These are phyloP conservation scores for Leccinellum luteum DNA, from an alignment of 768 basidiomycete genomes.

Conservation along the genomic window DNA sequence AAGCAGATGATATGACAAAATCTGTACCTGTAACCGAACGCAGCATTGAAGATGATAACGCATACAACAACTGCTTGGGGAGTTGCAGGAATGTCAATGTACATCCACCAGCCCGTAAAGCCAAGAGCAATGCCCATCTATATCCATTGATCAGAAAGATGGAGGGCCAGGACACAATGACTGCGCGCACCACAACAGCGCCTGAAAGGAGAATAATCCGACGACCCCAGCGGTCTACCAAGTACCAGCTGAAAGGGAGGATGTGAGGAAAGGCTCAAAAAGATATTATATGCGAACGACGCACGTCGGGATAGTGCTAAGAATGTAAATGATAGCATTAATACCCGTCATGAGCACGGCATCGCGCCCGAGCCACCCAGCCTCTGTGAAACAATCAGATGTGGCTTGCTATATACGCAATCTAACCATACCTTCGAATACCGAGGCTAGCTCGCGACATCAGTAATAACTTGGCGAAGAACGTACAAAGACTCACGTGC, in stretches of 20 bases:
- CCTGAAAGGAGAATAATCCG: slow-evolving; percentile 85
- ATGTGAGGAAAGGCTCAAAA: slow-evolving; percentile 3
- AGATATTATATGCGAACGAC: slow-evolving; percentile 25
- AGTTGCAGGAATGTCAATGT: slow-evolving; percentile 80
- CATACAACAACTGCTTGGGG: slow-evolving; percentile 85
- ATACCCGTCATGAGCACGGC: slow-evolving; percentile 96
- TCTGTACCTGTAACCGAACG: slow-evolving; percentile 79
- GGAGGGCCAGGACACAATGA: not conserved
- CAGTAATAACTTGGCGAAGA: slow-evolving; percentile 2
- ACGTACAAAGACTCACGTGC: slow-evolving; percentile 59
- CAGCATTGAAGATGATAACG: slow-evolving; percentile 91
- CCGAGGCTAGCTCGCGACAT: slow-evolving; percentile 54
- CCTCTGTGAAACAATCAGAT: slow-evolving; percentile 50
- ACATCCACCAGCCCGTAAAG: slow-evolving; percentile 91
- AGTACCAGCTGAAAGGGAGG: slow-evolving; percentile 68
- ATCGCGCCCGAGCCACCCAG: slow-evolving; percentile 92
- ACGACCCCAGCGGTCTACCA: slow-evolving; percentile 90
- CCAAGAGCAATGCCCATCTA: slow-evolving; percentile 82
- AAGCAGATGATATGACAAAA: not conserved
- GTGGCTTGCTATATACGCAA: not conserved
- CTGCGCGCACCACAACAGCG: slow-evolving; percentile 62
- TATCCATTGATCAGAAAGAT: slow-evolving; percentile 1
- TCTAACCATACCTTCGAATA: slow-evolving; percentile 74
- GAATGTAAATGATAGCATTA: slow-evolving; percentile 78
- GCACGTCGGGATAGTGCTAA: slow-evolving; percentile 81